Percentiles rank a stretch among this genome's conserved stretches.
phyloP scores from a whole-genome alignment of 192 early-diverging fungal genomes.

The Coemansia sp. region DNA sequence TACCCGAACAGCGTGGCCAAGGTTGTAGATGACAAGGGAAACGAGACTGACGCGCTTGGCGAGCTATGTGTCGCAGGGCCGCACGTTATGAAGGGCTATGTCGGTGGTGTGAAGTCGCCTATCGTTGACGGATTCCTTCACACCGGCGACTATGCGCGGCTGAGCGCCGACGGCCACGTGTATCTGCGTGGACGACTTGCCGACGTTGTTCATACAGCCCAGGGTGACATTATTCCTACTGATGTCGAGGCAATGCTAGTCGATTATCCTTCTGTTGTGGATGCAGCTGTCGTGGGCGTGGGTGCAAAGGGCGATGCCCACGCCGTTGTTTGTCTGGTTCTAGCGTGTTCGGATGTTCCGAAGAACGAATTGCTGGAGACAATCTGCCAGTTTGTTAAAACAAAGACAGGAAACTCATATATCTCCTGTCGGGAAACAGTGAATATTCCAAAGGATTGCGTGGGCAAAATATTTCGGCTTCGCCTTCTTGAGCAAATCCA shows the following conservation, averaged over 20 bases:
- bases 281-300: constrained; percentile 63
- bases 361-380: background rate
- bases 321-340: constrained; percentile 21
- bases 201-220: constrained; percentile 84
- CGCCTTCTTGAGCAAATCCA: background rate
- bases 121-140: constrained; percentile 74
- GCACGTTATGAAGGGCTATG: constrained; percentile 83
- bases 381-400: constrained; percentile 16
- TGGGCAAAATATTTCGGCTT: constrained; percentile 30
- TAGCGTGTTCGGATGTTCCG: background rate
- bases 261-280: constrained; percentile 61
- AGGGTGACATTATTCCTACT: constrained; percentile 67
- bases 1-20: constrained; percentile 38
- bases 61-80: constrained; percentile 83
- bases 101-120: constrained; percentile 63
- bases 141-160: constrained; percentile 74
- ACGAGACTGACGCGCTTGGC: constrained; percentile 63
- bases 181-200: constrained; percentile 70
- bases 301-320: constrained; percentile 8
- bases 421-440: constrained; percentile 19
- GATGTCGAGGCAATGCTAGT: constrained; percentile 75
- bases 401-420: background rate
- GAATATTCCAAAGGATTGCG: constrained; percentile 23
- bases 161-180: constrained; percentile 63
- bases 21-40: constrained; percentile 54